Percentiles rank a stretch among this genome's conserved stretches.
Evolutionary conservation across 805 yeast genomes (phyloP).

Genomic region (Wickerhamiella bombiphila): DNA sequence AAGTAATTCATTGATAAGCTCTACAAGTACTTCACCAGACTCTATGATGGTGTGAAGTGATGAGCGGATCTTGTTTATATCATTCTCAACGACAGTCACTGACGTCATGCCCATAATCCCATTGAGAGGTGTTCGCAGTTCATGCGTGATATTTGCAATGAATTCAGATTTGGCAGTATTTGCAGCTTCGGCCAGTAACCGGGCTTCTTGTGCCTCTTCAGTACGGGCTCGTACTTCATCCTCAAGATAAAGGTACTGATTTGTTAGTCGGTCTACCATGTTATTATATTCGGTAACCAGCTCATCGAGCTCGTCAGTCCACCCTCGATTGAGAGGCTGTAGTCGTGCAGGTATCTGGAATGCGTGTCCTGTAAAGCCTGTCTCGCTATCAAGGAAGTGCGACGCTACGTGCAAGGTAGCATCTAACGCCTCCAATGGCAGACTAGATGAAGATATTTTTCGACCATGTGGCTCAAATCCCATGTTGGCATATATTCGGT

Average conservation of each 20-base stretch:
- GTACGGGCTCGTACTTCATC: conserved; percentile 81
- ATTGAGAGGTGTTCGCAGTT: conserved; percentile 85
- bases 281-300: conserved; percentile 78
- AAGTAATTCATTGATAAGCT: conserved; percentile 75
- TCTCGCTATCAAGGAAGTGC: not conserved
- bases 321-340: conserved; percentile 13
- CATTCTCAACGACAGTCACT: conserved; percentile 78
- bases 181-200: conserved; percentile 41
- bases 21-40: conserved; percentile 81
- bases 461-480: conserved; percentile 1
- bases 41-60: conserved; percentile 71
- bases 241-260: conserved; percentile 74
- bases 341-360: conserved; percentile 15
- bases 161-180: conserved; percentile 91
- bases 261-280: conserved; percentile 79
- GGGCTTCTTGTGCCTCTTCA: conserved; percentile 53
- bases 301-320: conserved; percentile 69
- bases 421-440: not conserved
- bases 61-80: conserved; percentile 49
- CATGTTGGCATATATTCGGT: conserved; percentile 17
- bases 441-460: too few relatives aligned
- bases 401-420: not conserved
- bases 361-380: too few relatives aligned
- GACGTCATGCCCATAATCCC: conserved; percentile 96
- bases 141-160: conserved; percentile 87